phyloP scores from a whole-genome alignment of 2,329 filamentous ascomycete genomes.

The Venturia effusa region DNA sequence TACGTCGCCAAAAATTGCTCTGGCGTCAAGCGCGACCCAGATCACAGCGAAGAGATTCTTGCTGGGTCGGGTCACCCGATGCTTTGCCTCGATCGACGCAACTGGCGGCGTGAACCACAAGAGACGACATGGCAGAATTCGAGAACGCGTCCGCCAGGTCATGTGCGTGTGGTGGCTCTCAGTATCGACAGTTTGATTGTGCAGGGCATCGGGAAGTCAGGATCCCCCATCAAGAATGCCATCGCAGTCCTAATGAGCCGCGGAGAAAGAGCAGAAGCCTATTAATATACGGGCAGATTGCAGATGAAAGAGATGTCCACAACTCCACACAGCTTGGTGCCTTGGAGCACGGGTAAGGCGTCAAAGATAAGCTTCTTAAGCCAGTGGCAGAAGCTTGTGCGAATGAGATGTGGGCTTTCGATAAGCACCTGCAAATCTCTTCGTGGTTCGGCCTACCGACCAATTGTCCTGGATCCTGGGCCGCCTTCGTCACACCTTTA shows the following conservation, averaged over 20 bases:
- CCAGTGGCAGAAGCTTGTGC: neutral
- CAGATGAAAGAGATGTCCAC: neutral
- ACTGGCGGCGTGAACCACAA: neutral
- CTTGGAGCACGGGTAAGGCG: neutral
- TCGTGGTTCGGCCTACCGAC: neutral
- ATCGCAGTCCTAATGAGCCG: neutral
- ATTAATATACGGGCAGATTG: neutral
- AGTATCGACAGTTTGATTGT: neutral
- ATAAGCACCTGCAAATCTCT: neutral
- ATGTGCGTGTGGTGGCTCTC: neutral
- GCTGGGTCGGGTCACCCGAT: neutral
- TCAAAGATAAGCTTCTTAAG: neutral
- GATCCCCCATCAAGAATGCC: neutral
- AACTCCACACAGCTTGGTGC: neutral
- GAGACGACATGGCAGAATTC: neutral
- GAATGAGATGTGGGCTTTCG: neutral
- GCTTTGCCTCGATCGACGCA: neutral
- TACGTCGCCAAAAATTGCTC: neutral
- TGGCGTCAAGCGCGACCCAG: neutral
- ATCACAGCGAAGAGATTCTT: neutral
- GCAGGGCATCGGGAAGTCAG: neutral
- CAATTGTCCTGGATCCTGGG: neutral
- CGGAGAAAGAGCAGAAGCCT: slow-evolving; percentile 2
- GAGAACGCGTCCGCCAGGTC: neutral
- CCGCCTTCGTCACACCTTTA: neutral